phyloP scores from a whole-genome alignment of 1,284 basidiomycete genomes.

The Hortiboletus rubellus region DNA sequence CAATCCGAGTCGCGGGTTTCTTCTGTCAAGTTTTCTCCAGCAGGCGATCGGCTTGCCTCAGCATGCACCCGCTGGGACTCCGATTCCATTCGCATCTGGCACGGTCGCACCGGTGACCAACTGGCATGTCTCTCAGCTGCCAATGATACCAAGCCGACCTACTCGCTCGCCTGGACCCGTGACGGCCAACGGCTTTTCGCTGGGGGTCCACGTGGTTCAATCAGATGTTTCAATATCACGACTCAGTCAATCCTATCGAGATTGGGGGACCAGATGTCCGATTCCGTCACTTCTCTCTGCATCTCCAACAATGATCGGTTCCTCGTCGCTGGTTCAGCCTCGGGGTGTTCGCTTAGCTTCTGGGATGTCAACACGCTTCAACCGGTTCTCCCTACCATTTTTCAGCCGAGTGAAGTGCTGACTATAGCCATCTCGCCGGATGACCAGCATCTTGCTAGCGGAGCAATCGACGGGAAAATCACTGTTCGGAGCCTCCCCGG shows the following conservation, averaged over 20 bases:
- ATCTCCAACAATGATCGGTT: constrained; percentile 6
- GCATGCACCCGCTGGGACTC: neutral
- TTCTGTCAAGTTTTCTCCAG: constrained; percentile 21
- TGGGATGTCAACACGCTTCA: constrained; percentile 5
- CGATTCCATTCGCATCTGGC: constrained; percentile 10
- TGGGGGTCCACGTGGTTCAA: constrained; percentile 1
- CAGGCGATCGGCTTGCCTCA: constrained; percentile 12
- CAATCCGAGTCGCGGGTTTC: neutral
- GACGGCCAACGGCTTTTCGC: constrained; percentile 9
- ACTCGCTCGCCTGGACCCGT: constrained; percentile 15
- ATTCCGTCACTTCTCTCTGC: constrained; percentile 7
- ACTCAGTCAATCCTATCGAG: neutral
- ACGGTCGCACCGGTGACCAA: constrained; percentile 6
- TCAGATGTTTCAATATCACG: constrained; percentile 2
- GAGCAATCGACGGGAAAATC: neutral
- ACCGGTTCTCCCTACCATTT: neutral
- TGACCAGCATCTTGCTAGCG: neutral
- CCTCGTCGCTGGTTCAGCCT: constrained; percentile 7
- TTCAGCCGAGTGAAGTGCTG: neutral
- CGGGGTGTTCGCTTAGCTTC: neutral
- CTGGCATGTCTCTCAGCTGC: neutral
- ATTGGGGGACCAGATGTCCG: neutral
- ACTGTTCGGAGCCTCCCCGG: neutral
- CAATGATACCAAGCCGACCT: neutral
- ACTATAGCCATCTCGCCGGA: constrained; percentile 3